Evolutionary conservation across 2,329 filamentous ascomycete species (phyloP), one percentile per base, ranked within the genome.

Genomic region (Hymenotorrendiella dingleyae): DNA sequence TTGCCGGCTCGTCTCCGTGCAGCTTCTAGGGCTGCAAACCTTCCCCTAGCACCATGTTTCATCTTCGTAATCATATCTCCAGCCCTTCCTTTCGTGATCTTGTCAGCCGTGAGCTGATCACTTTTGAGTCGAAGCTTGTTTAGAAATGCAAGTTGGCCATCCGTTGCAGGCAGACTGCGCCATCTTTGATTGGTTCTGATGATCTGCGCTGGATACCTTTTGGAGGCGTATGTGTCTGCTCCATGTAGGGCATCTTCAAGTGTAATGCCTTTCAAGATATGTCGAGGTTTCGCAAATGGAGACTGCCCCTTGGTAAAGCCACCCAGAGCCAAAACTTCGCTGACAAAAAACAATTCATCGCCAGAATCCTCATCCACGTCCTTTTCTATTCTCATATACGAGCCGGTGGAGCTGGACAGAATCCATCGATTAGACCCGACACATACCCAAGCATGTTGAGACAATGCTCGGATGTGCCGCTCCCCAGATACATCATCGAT

Each of bases 11-110:
- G 73, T 32, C 69, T 74, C 59, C 73, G 79, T 41, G 72, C 67
- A 0, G 66, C 68, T 56, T 74, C 70, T 44, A 76, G 64, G 24
- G 57, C 69, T 20, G 70, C 67, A 59, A 75, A 88, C 67, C 67
- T 78, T 49, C 65, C 85, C 62, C 70, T 77, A 1, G 86, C 87
- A 1, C 91, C 91, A 60, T 93, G 85, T 62, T 84, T 91, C 48
- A 95, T 60, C 64, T 94, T 94, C 6, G 87, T 94, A 51, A 97
- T 94, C 84, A 94, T 90, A 61, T 96, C 90, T 4, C 75, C 75
- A 4, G 89, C 90, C 59, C 79, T 80, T 6, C 91, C 91, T 58
- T 90, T 93, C 11, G 76, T 89, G 45, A 94, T 56, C 21, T 80
- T 73, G 0, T 67, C 65, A 0, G 64, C 54, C 1, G 67, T 72